Percentiles rank a stretch among this genome's conserved stretches.
phyloP scores from a whole-genome alignment of 73 alveolate species.

The Paramecium caudatum region DNA sequence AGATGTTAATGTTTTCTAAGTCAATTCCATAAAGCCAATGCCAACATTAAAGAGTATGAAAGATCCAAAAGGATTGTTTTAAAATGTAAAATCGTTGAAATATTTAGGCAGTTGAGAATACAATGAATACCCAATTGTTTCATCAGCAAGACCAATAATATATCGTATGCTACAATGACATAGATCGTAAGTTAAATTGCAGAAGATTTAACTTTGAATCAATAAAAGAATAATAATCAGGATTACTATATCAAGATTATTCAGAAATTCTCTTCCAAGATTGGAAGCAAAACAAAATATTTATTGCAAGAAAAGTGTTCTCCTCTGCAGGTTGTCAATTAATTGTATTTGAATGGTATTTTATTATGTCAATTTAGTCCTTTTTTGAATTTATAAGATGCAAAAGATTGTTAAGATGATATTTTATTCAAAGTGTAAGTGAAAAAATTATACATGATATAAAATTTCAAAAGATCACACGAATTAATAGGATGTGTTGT shows the following conservation, averaged over 20 bases:
- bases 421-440: not conserved
- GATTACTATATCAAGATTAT: conserved; percentile 18
- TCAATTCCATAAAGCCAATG: not conserved
- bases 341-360: conserved; percentile 3
- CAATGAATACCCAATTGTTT: not conserved
- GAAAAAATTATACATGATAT: not conserved
- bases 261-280: not conserved
- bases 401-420: not conserved
- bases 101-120: not conserved
- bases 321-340: not conserved
- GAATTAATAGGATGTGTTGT: conserved; percentile 1
- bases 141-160: conserved; percentile 21
- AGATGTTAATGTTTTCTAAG: not conserved
- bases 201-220: conserved; percentile 20
- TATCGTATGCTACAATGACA: not conserved
- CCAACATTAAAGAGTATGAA: not conserved
- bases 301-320: not conserved
- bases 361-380: not conserved
- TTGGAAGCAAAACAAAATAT: not conserved
- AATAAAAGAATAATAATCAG: not conserved
- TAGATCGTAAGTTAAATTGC: not conserved
- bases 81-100: conserved; percentile 26
- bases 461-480: not conserved
- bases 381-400: not conserved
- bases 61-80: not conserved